phyloP scores from a whole-genome alignment of 2,329 filamentous ascomycete genomes.

The Aspergillus texensis region DNA sequence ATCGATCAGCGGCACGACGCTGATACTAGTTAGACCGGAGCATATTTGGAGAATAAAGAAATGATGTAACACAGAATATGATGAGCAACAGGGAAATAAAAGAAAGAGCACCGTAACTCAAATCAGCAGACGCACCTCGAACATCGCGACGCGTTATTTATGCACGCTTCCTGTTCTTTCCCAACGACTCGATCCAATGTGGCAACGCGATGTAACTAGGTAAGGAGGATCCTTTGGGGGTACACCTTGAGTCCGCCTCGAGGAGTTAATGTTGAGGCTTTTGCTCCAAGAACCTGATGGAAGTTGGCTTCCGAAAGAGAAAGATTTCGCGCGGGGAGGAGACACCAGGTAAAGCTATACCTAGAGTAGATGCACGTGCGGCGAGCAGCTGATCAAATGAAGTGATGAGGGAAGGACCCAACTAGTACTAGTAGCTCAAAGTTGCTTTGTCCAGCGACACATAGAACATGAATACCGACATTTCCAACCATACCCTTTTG shows the following conservation, averaged over 20 bases:
- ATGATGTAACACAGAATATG: not conserved
- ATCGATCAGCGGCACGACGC: slow-evolving; percentile 71
- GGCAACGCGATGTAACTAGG: not conserved
- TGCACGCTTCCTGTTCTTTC: not conserved
- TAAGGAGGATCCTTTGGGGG: not conserved
- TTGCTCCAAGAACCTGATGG: not conserved
- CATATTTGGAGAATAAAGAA: not conserved
- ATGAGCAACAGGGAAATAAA: not conserved
- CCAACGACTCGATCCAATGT: not conserved
- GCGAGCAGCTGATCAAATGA: slow-evolving; percentile 5
- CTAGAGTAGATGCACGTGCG: not conserved
- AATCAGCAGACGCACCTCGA: slow-evolving; percentile 27
- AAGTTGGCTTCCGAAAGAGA: slow-evolving; percentile 9
- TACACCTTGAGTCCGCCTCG: not conserved
- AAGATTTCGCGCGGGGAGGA: slow-evolving; percentile 5
- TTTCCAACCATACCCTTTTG: not conserved
- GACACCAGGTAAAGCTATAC: not conserved
- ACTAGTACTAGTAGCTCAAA: too few species aligned
- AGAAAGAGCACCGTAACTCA: not conserved
- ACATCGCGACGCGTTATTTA: slow-evolving; percentile 24
- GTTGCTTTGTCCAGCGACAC: not conserved
- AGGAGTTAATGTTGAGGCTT: not conserved
- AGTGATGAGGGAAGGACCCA: not conserved
- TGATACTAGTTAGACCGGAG: slow-evolving; percentile 31
- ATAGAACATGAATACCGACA: not conserved